Evolutionary conservation across 2,329 filamentous ascomycete species (phyloP).

Genomic region (Fusarium buharicum): DNA sequence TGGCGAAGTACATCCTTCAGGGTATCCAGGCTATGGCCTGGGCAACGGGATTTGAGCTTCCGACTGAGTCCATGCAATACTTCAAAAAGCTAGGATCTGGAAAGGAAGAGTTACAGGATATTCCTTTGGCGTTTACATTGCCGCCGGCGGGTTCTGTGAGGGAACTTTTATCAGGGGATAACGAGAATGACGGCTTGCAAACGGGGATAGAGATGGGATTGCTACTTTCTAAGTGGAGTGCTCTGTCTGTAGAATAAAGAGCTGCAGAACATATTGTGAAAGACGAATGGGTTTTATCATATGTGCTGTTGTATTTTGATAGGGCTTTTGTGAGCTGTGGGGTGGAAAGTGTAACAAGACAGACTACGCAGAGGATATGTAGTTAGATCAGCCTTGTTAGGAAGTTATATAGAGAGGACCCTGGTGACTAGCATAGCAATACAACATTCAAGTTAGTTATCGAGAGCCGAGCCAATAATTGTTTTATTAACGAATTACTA

Average conservation of each 20-base stretch:
- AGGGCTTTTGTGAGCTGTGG: not conserved
- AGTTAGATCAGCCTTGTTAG: constrained; percentile 2
- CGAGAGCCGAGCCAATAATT: not conserved
- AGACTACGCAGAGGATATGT: not conserved
- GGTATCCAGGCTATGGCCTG: constrained; percentile 31
- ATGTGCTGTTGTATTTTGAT: too few relatives aligned
- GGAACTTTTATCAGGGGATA: constrained; percentile 4
- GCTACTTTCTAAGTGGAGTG: constrained; percentile 22
- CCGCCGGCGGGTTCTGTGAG: constrained; percentile 23
- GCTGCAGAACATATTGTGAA: not conserved
- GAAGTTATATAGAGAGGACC: too few relatives aligned
- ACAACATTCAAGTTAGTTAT: too few relatives aligned
- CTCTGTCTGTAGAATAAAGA: constrained; percentile 11
- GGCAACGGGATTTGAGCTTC: constrained; percentile 20
- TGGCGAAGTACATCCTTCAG: constrained; percentile 27
- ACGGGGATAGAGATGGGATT: constrained; percentile 12
- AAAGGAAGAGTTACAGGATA: constrained; percentile 17
- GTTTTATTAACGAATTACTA: not conserved
- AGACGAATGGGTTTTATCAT: not conserved
- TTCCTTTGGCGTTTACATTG: constrained; percentile 29
- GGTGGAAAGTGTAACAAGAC: constrained; percentile 2
- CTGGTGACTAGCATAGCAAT: too few relatives aligned
- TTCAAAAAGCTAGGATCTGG: constrained; percentile 14
- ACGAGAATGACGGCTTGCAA: not conserved
- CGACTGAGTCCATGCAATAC: constrained; percentile 8